Evolutionary conservation across 2,329 filamentous ascomycete genomes (phyloP).

Genomic region (Paramyrothecium sp.): DNA sequence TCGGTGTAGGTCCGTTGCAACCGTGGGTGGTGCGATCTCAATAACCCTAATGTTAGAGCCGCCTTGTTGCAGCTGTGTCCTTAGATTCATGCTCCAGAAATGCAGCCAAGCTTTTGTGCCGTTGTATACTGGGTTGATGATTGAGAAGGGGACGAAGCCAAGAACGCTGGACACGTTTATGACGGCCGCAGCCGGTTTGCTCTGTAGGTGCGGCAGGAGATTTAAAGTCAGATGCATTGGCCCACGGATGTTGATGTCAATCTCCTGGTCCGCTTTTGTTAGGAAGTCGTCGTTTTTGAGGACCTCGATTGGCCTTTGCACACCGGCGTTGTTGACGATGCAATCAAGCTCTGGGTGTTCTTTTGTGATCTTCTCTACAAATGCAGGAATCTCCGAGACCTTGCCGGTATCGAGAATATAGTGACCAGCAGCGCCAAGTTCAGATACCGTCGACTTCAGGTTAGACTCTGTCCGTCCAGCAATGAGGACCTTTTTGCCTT

Average conservation of each 20-base stretch:
- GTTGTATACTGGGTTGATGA: slow-evolving; percentile 59
- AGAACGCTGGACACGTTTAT: slow-evolving; percentile 55
- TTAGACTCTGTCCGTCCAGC: slow-evolving; percentile 54
- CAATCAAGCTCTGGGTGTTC: slow-evolving; percentile 53
- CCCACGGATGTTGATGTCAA: slow-evolving; percentile 57
- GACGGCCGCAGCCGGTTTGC: slow-evolving; percentile 37
- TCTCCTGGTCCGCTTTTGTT: slow-evolving; percentile 51
- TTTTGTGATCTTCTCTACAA: slow-evolving; percentile 40
- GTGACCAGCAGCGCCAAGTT: slow-evolving; percentile 46
- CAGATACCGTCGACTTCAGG: slow-evolving; percentile 38
- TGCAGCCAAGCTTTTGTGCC: slow-evolving; percentile 59
- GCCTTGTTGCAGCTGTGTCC: slow-evolving; percentile 43
- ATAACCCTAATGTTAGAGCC: slow-evolving; percentile 44
- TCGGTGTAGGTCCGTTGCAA: slow-evolving; percentile 53
- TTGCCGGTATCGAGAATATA: slow-evolving; percentile 52
- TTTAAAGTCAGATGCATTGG: slow-evolving; percentile 53
- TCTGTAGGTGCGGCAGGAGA: slow-evolving; percentile 48
- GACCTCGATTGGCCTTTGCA: slow-evolving; percentile 52
- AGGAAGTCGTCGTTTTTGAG: slow-evolving; percentile 40
- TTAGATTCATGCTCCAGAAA: slow-evolving; percentile 54
- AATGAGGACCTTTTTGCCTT: slow-evolving; percentile 50
- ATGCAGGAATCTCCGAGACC: slow-evolving; percentile 37
- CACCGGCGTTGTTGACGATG: slow-evolving; percentile 58
- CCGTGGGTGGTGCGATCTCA: slow-evolving; percentile 55
- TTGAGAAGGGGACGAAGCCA: slow-evolving; percentile 48